Evolutionary conservation across 2,329 filamentous ascomycete species (phyloP), one percentile per base, ranked within the genome.

Genomic region (Cladosporium halotolerans): DNA sequence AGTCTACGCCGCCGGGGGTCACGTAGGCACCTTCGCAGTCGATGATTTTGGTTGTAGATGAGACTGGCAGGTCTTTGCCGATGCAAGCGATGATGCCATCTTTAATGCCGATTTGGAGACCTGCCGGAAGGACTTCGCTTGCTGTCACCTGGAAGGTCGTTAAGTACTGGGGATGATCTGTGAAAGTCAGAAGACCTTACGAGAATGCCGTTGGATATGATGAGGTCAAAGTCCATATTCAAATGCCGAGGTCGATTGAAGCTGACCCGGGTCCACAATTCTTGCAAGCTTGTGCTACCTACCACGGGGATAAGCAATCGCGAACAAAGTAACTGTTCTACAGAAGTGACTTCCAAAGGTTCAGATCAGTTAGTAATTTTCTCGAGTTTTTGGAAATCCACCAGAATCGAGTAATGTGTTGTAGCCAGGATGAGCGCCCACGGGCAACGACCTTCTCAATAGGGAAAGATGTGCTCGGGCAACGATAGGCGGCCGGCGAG

Each of bases 1-100:
- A 71, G 57, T 78, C 76, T 10, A 78, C 68, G 9, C 75, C 75
- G 14, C 76, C 76, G 13, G 74, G 73, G 1, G 72, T 76, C 8
- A 77, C 64, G 48, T 72, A 75, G 7, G 70, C 73, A 0, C 73
- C 73, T 59, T 73, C 68, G 6, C 74, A 75, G 58, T 76, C 72
- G 19, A 77, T 68, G 8, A 75, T 55, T 39, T 67, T 57, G 0
- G 72, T 75, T 2, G 62, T 56, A 8, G 59, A 53, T 16, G 62
- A 63, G 18, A 58, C 60, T 6, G 67, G 65, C 3, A 78, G 66
- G 10, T 58, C 61, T 2, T 61, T 62, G 3, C 73, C 76, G n/a
- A 79, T 65, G 43, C 72, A 69, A 13, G 66, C 64, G 39, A 79
- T 77, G 51, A 73, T 74, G 53, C 74, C 75, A 55, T 71, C 62